Conservation (phyloP, 176 grass and related monocot species). For the Thalia dealbata region DNA sequence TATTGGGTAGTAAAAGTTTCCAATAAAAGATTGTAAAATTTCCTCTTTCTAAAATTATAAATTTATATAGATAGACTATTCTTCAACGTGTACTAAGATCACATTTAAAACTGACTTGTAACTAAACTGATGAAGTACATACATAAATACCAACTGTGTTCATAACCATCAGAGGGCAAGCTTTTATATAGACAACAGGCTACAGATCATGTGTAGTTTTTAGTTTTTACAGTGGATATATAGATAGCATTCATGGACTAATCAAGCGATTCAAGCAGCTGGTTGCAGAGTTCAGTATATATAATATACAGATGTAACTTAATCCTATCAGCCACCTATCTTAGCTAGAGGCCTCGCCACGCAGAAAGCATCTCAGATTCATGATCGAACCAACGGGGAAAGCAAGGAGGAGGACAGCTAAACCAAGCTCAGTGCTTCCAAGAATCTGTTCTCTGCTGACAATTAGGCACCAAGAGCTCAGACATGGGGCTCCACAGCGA, state of each 20-base stretch:
- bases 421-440: neutral
- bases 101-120: no score
- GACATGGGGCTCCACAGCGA: conserved; percentile 64
- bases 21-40: no score
- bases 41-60: no score
- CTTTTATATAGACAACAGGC: neutral
- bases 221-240: conserved; percentile 6
- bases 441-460: conserved; percentile 5
- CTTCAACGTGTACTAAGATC: no score
- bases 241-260: neutral
- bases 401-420: neutral
- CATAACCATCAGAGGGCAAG: no score
- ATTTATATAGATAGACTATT: no score
- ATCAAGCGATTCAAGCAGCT: neutral
- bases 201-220: neutral
- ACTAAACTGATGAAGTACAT: no score
- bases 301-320: conserved; percentile 1
- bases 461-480: conserved; percentile 25
- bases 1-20: no score
- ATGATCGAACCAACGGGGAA: neutral
- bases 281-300: neutral
- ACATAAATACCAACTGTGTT: no score
- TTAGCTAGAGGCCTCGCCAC: neutral
- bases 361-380: neutral
- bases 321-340: no score